A percentile compares a stretch with the other conserved stretches of the same genome.
phyloP scores from a whole-genome alignment of 2,329 filamentous ascomycete species.

The Paecilomyces formosus region DNA sequence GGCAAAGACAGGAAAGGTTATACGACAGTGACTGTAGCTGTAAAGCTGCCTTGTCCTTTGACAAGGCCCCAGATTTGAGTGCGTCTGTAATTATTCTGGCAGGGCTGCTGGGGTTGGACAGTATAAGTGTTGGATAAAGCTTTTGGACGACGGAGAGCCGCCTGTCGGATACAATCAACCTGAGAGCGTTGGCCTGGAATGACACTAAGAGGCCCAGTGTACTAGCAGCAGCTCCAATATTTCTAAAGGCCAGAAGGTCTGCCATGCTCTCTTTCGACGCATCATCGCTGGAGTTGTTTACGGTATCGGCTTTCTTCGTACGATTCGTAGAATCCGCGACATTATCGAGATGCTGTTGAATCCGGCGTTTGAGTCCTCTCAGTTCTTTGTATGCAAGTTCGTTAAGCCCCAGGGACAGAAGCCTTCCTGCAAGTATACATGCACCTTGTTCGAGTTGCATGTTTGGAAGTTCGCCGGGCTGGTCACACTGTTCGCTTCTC shows the following conservation, averaged over 20 bases:
- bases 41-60: slow-evolving; percentile 32
- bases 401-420: slow-evolving; percentile 32
- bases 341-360: slow-evolving; percentile 24
- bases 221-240: slow-evolving; percentile 16
- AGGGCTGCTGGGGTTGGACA: slow-evolving; percentile 30
- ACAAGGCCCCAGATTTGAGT: slow-evolving; percentile 25
- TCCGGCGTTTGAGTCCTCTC: slow-evolving; percentile 28
- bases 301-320: neutral
- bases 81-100: slow-evolving; percentile 31
- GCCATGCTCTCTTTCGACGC: slow-evolving; percentile 27
- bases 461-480: slow-evolving; percentile 18
- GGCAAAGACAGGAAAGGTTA: slow-evolving; percentile 28
- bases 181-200: slow-evolving; percentile 34
- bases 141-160: slow-evolving; percentile 25
- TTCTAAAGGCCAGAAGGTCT: slow-evolving; percentile 28
- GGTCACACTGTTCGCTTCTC: slow-evolving; percentile 20
- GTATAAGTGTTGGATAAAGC: slow-evolving; percentile 20
- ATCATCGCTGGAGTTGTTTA: slow-evolving; percentile 17
- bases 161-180: slow-evolving; percentile 27
- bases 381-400: slow-evolving; percentile 36
- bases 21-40: slow-evolving; percentile 40
- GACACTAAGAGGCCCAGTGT: slow-evolving; percentile 27
- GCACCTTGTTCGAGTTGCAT: slow-evolving; percentile 37
- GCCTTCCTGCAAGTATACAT: slow-evolving; percentile 34
- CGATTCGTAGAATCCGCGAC: neutral